Conservation (phyloP, 306 rosid species). For the Quercus parvula region DNA sequence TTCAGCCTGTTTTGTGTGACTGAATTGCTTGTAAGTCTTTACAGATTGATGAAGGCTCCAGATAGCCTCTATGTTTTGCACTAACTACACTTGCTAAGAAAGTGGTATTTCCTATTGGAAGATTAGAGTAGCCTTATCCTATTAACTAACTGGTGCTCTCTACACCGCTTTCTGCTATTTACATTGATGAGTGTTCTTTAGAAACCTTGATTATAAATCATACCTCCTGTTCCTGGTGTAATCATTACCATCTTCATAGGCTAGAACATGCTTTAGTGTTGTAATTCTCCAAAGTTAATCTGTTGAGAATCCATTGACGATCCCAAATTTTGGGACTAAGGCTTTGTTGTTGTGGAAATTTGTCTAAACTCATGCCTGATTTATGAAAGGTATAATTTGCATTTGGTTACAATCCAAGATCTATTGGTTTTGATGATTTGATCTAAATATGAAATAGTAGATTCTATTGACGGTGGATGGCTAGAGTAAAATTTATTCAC, state of each 20-base stretch:
- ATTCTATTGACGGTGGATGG: too few species aligned
- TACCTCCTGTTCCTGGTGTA: not conserved
- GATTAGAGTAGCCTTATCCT: not conserved
- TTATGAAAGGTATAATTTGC: not conserved
- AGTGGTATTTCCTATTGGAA: not conserved
- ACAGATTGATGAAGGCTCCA: not conserved
- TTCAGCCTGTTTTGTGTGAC: not conserved
- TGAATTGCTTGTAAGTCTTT: not conserved
- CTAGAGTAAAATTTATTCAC: too few species aligned
- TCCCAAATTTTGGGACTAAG: too few species aligned
- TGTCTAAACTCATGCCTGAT: not conserved
- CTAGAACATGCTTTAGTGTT: not conserved
- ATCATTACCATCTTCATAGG: not conserved
- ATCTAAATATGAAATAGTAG: not conserved
- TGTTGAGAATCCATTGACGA: too few species aligned
- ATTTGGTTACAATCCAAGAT: not conserved
- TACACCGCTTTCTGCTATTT: not conserved
- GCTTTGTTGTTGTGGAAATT: not conserved
- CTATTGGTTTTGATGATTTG: not conserved
- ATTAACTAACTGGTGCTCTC: not conserved
- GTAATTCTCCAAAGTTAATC: not conserved
- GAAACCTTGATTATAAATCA: not conserved
- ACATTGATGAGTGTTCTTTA: not conserved
- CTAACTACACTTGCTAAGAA: not conserved
- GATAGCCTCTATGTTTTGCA: not conserved